Percentiles rank a stretch among this genome's conserved stretches.
phyloP scores from a whole-genome alignment of 305 asterid species.

The Fraxinus platypoda region DNA sequence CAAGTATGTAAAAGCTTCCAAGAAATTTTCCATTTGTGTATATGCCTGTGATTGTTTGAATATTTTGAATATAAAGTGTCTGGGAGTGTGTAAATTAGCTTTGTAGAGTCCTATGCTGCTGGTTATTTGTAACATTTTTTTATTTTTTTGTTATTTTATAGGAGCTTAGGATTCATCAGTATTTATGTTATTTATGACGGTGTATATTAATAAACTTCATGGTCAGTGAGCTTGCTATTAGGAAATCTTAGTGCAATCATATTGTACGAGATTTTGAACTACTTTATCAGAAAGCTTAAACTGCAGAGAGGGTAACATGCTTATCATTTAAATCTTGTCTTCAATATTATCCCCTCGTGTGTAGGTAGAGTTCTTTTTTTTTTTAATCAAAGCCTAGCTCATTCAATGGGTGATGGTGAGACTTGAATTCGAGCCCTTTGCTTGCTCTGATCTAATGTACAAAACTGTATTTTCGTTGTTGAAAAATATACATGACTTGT shows the following conservation, averaged over 20 bases:
- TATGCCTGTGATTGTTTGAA: neutral
- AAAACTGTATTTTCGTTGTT: neutral
- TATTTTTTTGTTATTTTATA: neutral
- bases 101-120: neutral
- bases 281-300: neutral
- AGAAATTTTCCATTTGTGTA: neutral
- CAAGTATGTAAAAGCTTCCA: neutral
- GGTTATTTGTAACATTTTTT: neutral
- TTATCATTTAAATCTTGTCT: neutral
- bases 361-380: neutral
- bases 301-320: neutral
- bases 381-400: neutral
- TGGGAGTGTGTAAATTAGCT: neutral
- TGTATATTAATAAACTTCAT: neutral
- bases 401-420: neutral
- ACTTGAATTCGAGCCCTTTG: neutral
- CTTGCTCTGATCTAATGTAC: neutral
- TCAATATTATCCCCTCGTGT: neutral
- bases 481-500: too few species aligned
- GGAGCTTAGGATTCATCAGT: neutral
- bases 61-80: neutral
- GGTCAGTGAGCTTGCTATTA: neutral
- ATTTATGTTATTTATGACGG: neutral
- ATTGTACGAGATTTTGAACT: neutral
- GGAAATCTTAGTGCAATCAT: neutral